phyloP scores from a whole-genome alignment of 2,329 filamentous ascomycete genomes.

The Fusarium metavorans region DNA sequence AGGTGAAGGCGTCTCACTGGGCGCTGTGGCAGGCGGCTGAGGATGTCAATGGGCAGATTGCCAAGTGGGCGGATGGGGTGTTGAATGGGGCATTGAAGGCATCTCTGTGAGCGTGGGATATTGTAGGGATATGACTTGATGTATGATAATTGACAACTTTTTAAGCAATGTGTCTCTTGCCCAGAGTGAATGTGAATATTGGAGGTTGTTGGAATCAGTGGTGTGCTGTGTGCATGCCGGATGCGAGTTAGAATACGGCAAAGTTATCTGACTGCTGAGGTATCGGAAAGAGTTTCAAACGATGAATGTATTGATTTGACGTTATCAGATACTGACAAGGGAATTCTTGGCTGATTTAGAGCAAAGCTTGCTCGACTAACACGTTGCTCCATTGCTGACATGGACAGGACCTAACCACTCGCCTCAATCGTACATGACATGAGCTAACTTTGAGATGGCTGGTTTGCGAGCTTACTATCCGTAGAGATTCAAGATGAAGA shows the following conservation, averaged over 20 bases:
- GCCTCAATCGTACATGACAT: neutral
- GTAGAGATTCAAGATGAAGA: neutral
- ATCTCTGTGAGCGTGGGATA: constrained; percentile 33
- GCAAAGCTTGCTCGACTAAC: constrained; percentile 69
- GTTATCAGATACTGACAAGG: constrained; percentile 63
- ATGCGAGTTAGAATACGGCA: constrained; percentile 28
- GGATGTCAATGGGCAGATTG: constrained; percentile 77
- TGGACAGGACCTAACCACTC: neutral
- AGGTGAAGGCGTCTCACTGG: constrained; percentile 84
- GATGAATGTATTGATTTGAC: neutral
- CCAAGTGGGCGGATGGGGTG: constrained; percentile 72
- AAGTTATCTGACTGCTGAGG: neutral
- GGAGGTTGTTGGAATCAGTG: neutral
- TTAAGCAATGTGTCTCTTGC: neutral
- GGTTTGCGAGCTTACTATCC: neutral
- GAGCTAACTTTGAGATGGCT: neutral
- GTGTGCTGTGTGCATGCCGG: neutral
- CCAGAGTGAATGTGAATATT: neutral
- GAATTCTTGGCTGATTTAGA: constrained; percentile 75
- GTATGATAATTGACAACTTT: neutral
- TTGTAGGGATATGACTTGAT: neutral
- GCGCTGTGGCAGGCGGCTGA: constrained; percentile 79
- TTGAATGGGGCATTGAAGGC: constrained; percentile 45
- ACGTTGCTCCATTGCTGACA: neutral
- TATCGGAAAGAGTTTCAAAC: neutral